Evolutionary conservation across 495 filamentous ascomycete genomes (phyloP).

Genomic region (Tuber indicum): DNA sequence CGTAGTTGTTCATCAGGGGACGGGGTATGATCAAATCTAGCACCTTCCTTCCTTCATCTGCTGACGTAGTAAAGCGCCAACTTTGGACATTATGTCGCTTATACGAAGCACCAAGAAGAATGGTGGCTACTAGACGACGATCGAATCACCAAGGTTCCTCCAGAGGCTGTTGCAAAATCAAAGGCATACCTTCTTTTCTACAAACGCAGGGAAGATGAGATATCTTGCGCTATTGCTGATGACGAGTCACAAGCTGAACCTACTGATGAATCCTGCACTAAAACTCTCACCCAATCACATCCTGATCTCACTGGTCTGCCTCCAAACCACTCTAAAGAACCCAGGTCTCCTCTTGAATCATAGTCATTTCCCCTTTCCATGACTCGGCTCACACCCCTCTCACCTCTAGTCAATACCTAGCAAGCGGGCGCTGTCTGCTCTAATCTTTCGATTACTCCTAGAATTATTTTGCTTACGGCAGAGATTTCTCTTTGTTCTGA

Average conservation of each 20-base stretch:
- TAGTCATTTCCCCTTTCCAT: background rate
- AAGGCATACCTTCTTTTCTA: constrained; percentile 41
- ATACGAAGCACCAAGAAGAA: constrained; percentile 35
- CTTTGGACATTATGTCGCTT: constrained; percentile 39
- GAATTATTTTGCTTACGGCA: background rate
- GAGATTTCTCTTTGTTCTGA: background rate
- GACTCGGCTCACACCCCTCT: background rate
- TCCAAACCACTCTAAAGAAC: background rate
- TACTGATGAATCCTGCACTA: background rate
- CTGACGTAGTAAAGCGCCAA: constrained; percentile 33
- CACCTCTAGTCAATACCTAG: background rate
- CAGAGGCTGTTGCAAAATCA: constrained; percentile 32
- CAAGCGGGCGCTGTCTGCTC: background rate
- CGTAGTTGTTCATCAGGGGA: constrained; percentile 38
- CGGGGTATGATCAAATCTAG: constrained; percentile 20
- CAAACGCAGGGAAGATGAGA: constrained; percentile 14
- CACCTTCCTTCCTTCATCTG: background rate
- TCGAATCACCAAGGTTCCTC: constrained; percentile 26
- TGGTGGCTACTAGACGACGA: constrained; percentile 41
- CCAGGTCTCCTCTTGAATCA: background rate
- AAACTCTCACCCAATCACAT: background rate
- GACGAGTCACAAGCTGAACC: background rate
- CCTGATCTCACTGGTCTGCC: background rate
- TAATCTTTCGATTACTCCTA: background rate
- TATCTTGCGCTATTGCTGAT: background rate